phyloP scores from a whole-genome alignment of 306 rosid species.

The Adenanthera pavonina region DNA sequence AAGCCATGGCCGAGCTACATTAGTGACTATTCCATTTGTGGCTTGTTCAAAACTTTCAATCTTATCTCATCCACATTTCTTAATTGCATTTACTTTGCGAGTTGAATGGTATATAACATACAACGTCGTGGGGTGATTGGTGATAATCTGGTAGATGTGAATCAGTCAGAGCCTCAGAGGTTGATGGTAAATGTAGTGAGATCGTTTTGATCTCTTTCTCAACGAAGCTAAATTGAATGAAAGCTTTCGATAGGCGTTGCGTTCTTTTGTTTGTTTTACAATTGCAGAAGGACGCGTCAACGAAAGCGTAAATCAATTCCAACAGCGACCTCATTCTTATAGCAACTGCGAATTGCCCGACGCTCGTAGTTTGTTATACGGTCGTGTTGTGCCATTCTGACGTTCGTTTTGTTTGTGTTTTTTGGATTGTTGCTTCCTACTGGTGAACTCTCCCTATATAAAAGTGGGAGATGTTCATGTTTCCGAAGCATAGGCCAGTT shows the following conservation, averaged over 20 bases:
- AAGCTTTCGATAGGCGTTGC: constrained; percentile 95
- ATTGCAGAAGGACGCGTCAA: constrained; percentile 80
- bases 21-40: too few species aligned
- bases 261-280: constrained; percentile 55
- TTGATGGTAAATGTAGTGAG: constrained; percentile 6
- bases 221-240: accelerated
- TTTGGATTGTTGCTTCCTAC: constrained; percentile 65
- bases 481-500: constrained; percentile 90
- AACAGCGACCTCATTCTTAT: constrained; percentile 31
- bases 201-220: too few species aligned
- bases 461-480: constrained; percentile 69
- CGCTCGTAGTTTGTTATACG: constrained; percentile 44
- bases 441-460: constrained; percentile 65
- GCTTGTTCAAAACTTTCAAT: too few species aligned
- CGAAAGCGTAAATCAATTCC: constrained; percentile 72
- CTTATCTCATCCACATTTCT: too few species aligned
- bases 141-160: neutral
- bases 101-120: too few species aligned
- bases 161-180: neutral
- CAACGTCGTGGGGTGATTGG: neutral
- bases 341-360: constrained; percentile 35
- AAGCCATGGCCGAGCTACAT: too few species aligned
- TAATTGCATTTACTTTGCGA: too few species aligned
- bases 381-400: constrained; percentile 50
- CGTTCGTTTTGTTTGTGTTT: neutral